Conservation (phyloP, 495 filamentous ascomycete species). For the Lasiosphaeria miniovina region DNA sequence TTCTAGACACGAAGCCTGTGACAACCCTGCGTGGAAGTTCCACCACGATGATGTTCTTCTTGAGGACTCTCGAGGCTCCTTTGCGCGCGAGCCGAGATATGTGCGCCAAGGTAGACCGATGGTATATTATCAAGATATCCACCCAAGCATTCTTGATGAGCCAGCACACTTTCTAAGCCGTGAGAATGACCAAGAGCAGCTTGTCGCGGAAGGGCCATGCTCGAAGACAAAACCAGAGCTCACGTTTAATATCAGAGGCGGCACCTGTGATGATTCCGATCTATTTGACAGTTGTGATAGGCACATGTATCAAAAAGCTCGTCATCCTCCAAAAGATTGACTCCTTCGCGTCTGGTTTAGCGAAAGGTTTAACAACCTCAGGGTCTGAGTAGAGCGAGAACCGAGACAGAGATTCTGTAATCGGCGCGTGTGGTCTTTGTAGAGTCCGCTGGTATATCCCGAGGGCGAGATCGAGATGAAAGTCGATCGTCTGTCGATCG, state of each 20-base stretch:
- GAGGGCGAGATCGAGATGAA: too few species aligned
- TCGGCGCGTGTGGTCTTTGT: too few species aligned
- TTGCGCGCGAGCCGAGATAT: slow-evolving; percentile 23
- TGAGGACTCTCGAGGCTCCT: slow-evolving; percentile 18
- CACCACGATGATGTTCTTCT: slow-evolving; percentile 17
- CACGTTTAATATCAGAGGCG: slow-evolving; percentile 25
- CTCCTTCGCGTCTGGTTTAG: too few species aligned
- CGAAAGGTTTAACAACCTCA: too few species aligned
- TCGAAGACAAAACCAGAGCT: slow-evolving; percentile 25
- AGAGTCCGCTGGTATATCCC: too few species aligned
- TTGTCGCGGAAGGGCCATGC: slow-evolving; percentile 1
- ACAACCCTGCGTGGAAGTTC: slow-evolving; percentile 16
- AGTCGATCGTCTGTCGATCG: too few species aligned
- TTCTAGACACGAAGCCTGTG: slow-evolving; percentile 19
- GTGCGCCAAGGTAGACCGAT: slow-evolving; percentile 18
- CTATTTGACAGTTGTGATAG: too few species aligned
- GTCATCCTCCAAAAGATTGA: too few species aligned
- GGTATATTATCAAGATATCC: slow-evolving; percentile 22
- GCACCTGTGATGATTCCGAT: too few species aligned
- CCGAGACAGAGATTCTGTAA: too few species aligned
- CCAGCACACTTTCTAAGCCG: slow-evolving; percentile 22
- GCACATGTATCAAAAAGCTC: too few species aligned
- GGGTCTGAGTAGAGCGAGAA: too few species aligned
- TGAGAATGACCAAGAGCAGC: slow-evolving; percentile 5
- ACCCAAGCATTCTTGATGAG: slow-evolving; percentile 20